Evolutionary conservation across 2,329 filamentous ascomycete species (phyloP).

Genomic region (Raffaelea arxii): DNA sequence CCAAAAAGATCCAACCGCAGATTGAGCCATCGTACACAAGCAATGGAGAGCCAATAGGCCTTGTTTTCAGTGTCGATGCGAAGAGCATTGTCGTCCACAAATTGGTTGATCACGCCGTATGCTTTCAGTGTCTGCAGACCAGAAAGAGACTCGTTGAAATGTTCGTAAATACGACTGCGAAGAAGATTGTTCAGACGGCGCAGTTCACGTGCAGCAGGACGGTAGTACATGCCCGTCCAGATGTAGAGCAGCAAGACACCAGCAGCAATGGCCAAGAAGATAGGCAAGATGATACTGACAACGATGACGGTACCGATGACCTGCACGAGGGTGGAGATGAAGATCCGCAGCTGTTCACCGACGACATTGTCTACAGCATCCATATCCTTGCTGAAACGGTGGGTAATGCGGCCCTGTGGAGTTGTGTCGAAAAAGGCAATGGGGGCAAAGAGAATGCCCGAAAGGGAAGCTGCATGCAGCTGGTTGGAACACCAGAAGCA

Average conservation of each 20-base stretch:
- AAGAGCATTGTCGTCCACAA: slow-evolving; percentile 79
- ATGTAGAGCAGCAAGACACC: slow-evolving; percentile 80
- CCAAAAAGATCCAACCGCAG: slow-evolving; percentile 85
- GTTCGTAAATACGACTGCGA: slow-evolving; percentile 88
- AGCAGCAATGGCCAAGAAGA: slow-evolving; percentile 74
- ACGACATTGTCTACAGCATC: slow-evolving; percentile 93
- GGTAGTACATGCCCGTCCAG: slow-evolving; percentile 75
- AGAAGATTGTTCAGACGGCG: slow-evolving; percentile 92
- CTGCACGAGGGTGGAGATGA: slow-evolving; percentile 50
- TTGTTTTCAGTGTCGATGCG: slow-evolving; percentile 80
- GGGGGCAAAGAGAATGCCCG: slow-evolving; percentile 56
- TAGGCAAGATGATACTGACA: slow-evolving; percentile 80
- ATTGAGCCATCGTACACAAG: slow-evolving; percentile 89
- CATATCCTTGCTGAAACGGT: slow-evolving; percentile 95
- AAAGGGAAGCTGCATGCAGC: slow-evolving; percentile 13
- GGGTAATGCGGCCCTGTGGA: slow-evolving; percentile 91
- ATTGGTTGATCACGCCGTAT: slow-evolving; percentile 85
- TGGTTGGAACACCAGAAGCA: slow-evolving; percentile 39
- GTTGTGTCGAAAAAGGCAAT: slow-evolving; percentile 98
- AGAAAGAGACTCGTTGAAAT: slow-evolving; percentile 88
- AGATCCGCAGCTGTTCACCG: slow-evolving; percentile 74
- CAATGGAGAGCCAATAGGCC: slow-evolving; percentile 93
- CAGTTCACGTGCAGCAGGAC: slow-evolving; percentile 81
- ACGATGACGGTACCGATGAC: slow-evolving; percentile 78
- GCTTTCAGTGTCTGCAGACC: slow-evolving; percentile 95